Evolutionary conservation across 805 yeast genomes (phyloP).

Genomic region (Schwanniomyces occidentalis): DNA sequence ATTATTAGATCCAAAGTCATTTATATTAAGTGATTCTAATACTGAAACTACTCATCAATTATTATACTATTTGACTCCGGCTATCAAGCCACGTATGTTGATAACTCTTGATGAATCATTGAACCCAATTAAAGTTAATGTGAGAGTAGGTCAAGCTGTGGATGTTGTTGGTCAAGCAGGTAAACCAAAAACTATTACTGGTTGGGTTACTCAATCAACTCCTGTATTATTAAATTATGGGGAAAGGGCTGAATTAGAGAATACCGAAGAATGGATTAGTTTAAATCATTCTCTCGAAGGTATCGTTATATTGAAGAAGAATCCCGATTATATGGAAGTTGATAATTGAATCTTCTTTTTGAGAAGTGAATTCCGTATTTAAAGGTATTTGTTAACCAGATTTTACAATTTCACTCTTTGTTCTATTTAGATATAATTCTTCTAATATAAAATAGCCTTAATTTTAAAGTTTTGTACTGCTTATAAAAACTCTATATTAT

Average conservation of each 20-base stretch:
- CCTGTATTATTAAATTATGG: conserved; percentile 93
- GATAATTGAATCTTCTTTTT: conserved; percentile 40
- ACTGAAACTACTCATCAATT: conserved; percentile 63
- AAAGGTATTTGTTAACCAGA: too few relatives aligned
- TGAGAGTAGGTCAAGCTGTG: conserved; percentile 98
- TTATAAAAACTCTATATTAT: too few relatives aligned
- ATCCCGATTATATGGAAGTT: conserved; percentile 77
- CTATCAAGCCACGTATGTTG: conserved; percentile 89
- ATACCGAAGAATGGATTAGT: conserved; percentile 80
- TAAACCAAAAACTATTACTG: conserved; percentile 97
- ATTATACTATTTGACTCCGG: conserved; percentile 82
- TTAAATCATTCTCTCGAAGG: conserved; percentile 86
- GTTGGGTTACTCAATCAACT: conserved; percentile 98
- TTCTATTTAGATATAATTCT: too few relatives aligned
- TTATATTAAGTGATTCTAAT: conserved; percentile 65
- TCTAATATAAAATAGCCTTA: too few relatives aligned
- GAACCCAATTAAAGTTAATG: conserved; percentile 91
- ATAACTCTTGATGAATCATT: conserved; percentile 89
- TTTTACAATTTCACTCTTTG: too few relatives aligned
- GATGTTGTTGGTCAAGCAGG: conserved; percentile 99
- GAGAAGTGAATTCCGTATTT: too few relatives aligned
- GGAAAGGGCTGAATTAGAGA: conserved; percentile 95
- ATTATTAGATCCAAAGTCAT: conserved; percentile 79
- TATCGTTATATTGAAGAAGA: conserved; percentile 86
- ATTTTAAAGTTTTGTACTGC: too few relatives aligned